Evolutionary conservation across 2,329 filamentous ascomycete species (phyloP).

Genomic region (Gyromitra esculenta): DNA sequence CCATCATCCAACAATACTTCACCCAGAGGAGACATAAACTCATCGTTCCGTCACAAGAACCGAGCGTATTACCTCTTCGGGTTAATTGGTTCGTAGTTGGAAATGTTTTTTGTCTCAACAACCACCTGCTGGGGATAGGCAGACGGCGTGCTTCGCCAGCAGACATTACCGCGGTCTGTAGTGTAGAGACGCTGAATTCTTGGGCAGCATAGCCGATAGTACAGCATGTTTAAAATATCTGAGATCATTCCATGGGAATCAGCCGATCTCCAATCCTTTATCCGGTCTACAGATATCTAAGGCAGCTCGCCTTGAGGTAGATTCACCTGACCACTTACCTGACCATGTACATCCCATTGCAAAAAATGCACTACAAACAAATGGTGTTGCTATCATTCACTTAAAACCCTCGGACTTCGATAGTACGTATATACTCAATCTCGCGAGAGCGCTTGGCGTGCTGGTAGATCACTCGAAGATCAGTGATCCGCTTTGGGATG

Average conservation of each 20-base stretch:
- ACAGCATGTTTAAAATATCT: not conserved
- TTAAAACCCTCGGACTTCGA: slow-evolving; percentile 53
- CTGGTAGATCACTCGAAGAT: slow-evolving; percentile 56
- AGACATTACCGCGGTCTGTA: slow-evolving; percentile 53
- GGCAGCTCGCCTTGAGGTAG: not conserved
- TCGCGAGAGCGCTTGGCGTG: slow-evolving; percentile 54
- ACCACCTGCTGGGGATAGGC: slow-evolving; percentile 46
- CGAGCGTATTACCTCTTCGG: not conserved
- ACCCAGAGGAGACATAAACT: slow-evolving; percentile 48
- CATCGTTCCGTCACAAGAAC: not conserved
- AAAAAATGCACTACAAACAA: slow-evolving; percentile 43
- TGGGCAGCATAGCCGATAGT: slow-evolving; percentile 40
- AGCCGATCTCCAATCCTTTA: not conserved
- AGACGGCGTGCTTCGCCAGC: slow-evolving; percentile 51
- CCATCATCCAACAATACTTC: slow-evolving; percentile 53
- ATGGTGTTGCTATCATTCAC: slow-evolving; percentile 55
- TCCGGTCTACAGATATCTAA: slow-evolving; percentile 1
- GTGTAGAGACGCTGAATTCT: slow-evolving; percentile 45
- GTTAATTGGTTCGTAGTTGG: slow-evolving; percentile 54
- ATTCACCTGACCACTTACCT: slow-evolving; percentile 6
- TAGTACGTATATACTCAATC: slow-evolving; percentile 55
- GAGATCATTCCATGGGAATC: not conserved
- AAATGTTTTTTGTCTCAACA: slow-evolving; percentile 53
- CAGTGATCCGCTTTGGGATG: slow-evolving; percentile 58
- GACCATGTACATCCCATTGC: not conserved